These are phyloP conservation scores for Mesotaenium endlicherianum DNA, from an alignment of 139 green algal genomes.

Conservation along the genomic window DNA sequence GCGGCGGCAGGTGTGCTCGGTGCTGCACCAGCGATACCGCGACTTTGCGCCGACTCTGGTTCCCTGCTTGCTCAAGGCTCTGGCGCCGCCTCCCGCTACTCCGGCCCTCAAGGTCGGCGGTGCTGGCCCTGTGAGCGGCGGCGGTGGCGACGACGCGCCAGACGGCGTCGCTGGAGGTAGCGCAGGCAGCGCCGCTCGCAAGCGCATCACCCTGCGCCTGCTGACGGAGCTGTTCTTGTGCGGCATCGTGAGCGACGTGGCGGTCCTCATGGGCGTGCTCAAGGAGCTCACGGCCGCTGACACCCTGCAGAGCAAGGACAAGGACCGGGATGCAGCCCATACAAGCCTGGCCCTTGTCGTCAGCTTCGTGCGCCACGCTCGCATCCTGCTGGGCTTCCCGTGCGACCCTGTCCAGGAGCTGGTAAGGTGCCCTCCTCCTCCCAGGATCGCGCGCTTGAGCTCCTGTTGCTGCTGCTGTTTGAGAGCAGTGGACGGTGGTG, in stretches of 20 bases:
- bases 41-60: constrained; percentile 67
- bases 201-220: constrained; percentile 73
- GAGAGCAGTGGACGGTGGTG: too few species aligned
- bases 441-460: too few species aligned
- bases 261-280: constrained; percentile 63
- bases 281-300: constrained; percentile 50
- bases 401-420: constrained; percentile 28
- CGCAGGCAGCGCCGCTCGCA: constrained; percentile 36
- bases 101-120: background rate
- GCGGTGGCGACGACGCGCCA: background rate
- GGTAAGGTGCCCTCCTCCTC: too few species aligned
- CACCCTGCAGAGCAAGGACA: constrained; percentile 49
- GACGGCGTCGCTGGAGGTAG: background rate
- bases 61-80: constrained; percentile 52
- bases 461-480: background rate
- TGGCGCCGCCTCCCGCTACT: constrained; percentile 1
- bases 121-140: background rate
- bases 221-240: constrained; percentile 77
- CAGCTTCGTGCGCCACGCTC: constrained; percentile 65
- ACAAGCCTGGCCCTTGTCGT: constrained; percentile 68
- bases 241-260: constrained; percentile 64
- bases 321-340: constrained; percentile 61
- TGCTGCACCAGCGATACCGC: constrained; percentile 81
- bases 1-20: constrained; percentile 68
- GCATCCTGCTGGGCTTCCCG: constrained; percentile 24